Evolutionary conservation across 2,329 filamentous ascomycete genomes (phyloP).

Genomic region (Phialemonium atrogriseum): DNA sequence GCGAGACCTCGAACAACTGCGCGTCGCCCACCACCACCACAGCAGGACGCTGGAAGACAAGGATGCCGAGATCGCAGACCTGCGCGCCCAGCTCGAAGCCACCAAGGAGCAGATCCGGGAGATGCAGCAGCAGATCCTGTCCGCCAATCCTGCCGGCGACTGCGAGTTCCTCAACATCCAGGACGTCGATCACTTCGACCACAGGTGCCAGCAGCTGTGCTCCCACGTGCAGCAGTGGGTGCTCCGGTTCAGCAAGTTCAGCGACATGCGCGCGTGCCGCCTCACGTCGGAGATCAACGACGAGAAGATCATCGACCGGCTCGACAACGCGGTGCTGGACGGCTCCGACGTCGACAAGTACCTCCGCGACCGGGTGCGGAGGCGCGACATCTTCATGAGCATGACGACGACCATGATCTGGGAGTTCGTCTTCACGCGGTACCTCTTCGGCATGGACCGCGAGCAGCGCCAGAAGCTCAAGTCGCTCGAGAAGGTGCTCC

Average conservation of each 20-base stretch:
- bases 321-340: conserved; percentile 91
- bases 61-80: conserved; percentile 70
- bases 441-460: conserved; percentile 96
- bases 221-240: conserved; percentile 98
- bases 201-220: conserved; percentile 87
- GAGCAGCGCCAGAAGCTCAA: conserved; percentile 98
- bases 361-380: conserved; percentile 76
- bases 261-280: conserved; percentile 81
- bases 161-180: conserved; percentile 67
- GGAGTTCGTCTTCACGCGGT: conserved; percentile 97
- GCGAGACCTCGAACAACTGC: conserved; percentile 62
- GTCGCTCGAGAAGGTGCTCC: conserved; percentile 82
- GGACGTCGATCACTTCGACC: conserved; percentile 94
- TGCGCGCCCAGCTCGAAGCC: conserved; percentile 70
- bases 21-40: conserved; percentile 53
- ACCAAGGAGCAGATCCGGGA: conserved; percentile 56
- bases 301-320: conserved; percentile 85
- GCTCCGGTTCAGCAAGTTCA: conserved; percentile 94
- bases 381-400: conserved; percentile 95
- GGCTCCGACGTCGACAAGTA: conserved; percentile 87
- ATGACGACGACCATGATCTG: conserved; percentile 99
- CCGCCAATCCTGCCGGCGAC: conserved; percentile 44
- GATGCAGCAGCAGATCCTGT: conserved; percentile 50
- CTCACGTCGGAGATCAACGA: conserved; percentile 77
- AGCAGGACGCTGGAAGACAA: conserved; percentile 66